Evolutionary conservation across 768 basidiomycete genomes (phyloP), one percentile per base, ranked within the genome.

Genomic region (Hydnomerulius pinastri): DNA sequence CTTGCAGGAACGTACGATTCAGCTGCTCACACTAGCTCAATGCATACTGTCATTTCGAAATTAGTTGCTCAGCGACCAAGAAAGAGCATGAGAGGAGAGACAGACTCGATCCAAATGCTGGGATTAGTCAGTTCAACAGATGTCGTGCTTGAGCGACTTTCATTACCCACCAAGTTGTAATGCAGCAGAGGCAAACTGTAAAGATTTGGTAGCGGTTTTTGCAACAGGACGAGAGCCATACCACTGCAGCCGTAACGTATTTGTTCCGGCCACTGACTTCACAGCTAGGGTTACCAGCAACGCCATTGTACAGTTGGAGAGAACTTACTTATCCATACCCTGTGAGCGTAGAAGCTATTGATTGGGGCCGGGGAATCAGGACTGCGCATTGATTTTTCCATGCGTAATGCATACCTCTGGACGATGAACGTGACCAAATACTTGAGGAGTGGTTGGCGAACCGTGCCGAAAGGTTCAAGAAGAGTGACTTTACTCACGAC

Each of bases 241-340:
- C 60, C 50, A 61, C 60, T 24, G 39, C 39, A 32, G 39, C 23
- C 7, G 51, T 59, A 9, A 62, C 24, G 6, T 33, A 23, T 13
- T n/a, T 38, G 27, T 51, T 59, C 21, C 13, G 21, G 35, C 43
- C 50, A 10, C 51, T 55, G 32, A 62, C 60, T 61, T 43, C 23
- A 47, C 13, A n/a, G 8, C 13, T 10, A 27, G 13, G 8, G 5
- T 43, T 27, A 29, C 11, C 7, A 50, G 6, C 10, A 13, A 6
- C 7, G 27, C 1, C 10, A 30, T n/a, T n/a, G n/a, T n/a, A 23
- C 15, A 18, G n/a, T 20, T 32, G 30, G 11, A 32, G 15, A 32
- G 30, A 32, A 13, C 60, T 27, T 40, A 62, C 60, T 56, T 54
- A 59, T 62, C 57, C 60, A 62, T 17, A 62, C 51, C 39, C 60